These are phyloP conservation scores for Trichoderma atroviride DNA, from an alignment of 2,329 filamentous ascomycete species.

Conservation along the genomic window DNA sequence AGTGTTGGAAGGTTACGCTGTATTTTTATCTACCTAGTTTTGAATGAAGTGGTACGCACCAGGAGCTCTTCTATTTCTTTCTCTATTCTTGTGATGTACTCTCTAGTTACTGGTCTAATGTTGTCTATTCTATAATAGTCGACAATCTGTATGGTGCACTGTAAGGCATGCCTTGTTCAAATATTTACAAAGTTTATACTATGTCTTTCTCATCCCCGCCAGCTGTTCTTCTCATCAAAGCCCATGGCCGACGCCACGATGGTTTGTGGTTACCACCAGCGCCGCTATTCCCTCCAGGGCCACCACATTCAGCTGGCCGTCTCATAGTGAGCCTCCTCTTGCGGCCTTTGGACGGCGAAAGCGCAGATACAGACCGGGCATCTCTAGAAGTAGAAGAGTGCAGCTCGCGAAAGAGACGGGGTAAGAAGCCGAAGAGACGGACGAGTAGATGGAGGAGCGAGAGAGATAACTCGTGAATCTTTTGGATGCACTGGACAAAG, in stretches of 20 bases:
- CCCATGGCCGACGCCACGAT: slow-evolving; percentile 6
- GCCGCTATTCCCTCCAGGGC: neutral
- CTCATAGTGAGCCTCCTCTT: slow-evolving; percentile 30
- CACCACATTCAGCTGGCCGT: slow-evolving; percentile 8
- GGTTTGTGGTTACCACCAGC: neutral
- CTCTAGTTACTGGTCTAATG: neutral
- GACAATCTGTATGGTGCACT: neutral
- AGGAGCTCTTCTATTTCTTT: neutral
- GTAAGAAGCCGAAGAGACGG: neutral
- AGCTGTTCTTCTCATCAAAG: slow-evolving; percentile 10
- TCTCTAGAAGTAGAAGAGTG: slow-evolving; percentile 9
- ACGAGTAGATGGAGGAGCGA: neutral
- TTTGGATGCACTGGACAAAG: slow-evolving; percentile 38
- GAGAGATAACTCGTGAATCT: slow-evolving; percentile 2
- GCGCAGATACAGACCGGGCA: neutral
- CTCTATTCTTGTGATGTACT: neutral
- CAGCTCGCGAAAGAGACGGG: neutral
- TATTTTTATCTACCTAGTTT: neutral
- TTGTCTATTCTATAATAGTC: neutral
- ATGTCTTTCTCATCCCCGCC: slow-evolving; percentile 16
- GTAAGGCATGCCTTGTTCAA: too few species aligned
- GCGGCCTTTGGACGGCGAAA: slow-evolving; percentile 23
- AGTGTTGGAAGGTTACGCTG: neutral
- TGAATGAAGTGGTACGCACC: slow-evolving; percentile 14
- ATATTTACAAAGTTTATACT: neutral